These are phyloP conservation scores for Xylaria nigripes DNA, from an alignment of 495 filamentous ascomycete species.

Conservation along the genomic window DNA sequence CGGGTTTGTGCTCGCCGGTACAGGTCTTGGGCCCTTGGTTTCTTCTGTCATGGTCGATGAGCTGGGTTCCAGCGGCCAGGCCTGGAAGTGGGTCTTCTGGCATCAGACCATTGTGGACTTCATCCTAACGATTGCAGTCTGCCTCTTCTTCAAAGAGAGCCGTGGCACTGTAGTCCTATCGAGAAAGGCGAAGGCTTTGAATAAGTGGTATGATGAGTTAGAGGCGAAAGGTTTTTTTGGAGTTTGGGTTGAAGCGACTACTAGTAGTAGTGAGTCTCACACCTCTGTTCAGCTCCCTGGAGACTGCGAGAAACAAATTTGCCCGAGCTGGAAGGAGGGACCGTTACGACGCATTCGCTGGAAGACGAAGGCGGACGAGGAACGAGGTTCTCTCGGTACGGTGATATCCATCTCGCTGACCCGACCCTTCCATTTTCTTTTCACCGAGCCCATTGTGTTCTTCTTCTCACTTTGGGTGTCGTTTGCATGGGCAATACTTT, in stretches of 20 bases:
- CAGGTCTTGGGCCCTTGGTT: slow-evolving; percentile 69
- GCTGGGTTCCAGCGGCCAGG: slow-evolving; percentile 20
- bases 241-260: slow-evolving; percentile 31
- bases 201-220: slow-evolving; percentile 69
- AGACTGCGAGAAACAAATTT: slow-evolving; percentile 24
- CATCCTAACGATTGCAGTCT: slow-evolving; percentile 52
- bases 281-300: not conserved
- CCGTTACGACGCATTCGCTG: slow-evolving; percentile 61
- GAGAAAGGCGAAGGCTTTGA: slow-evolving; percentile 64
- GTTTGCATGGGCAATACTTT: slow-evolving; percentile 86
- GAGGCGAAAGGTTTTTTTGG: slow-evolving; percentile 61
- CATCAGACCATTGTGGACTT: slow-evolving; percentile 67
- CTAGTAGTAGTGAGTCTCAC: not conserved
- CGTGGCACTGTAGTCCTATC: slow-evolving; percentile 74
- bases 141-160: slow-evolving; percentile 71
- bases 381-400: slow-evolving; percentile 56
- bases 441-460: slow-evolving; percentile 90
- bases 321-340: not conserved
- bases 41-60: slow-evolving; percentile 61
- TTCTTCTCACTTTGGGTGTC: slow-evolving; percentile 88
- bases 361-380: slow-evolving; percentile 78
- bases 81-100: slow-evolving; percentile 89
- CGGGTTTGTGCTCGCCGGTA: slow-evolving; percentile 67
- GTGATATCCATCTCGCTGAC: slow-evolving; percentile 73
- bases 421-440: slow-evolving; percentile 76